These are phyloP conservation scores for Penicillium dipodomyicola DNA, from an alignment of 495 filamentous ascomycete species.

Conservation along the genomic window DNA sequence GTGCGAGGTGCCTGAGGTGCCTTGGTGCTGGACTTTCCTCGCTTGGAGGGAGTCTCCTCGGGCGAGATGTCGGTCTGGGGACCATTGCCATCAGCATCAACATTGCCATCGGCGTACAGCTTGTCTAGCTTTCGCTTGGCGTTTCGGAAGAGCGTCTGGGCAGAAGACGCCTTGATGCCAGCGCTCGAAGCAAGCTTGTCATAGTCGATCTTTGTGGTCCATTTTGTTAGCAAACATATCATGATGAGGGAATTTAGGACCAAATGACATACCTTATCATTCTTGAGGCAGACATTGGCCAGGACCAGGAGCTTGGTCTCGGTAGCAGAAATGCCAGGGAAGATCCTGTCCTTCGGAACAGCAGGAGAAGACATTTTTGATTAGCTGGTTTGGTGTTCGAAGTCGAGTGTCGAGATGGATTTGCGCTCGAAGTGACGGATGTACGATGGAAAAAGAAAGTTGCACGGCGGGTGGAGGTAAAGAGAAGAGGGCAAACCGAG, in stretches of 20 bases:
- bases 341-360: neutral
- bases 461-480: neutral
- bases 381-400: neutral
- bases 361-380: neutral
- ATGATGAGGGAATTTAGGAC: neutral
- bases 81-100: neutral
- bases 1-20: neutral
- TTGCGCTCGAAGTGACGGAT: neutral
- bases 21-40: neutral
- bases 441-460: neutral
- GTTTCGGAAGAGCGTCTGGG: neutral
- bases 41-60: neutral
- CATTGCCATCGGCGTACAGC: neutral
- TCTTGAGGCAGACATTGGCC: neutral
- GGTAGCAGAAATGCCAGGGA: neutral
- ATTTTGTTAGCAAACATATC: neutral
- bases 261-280: neutral
- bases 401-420: neutral
- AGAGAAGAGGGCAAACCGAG: neutral
- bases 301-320: constrained; percentile 7
- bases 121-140: neutral
- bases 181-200: neutral
- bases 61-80: neutral
- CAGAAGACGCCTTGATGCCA: neutral
- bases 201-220: neutral